Evolutionary conservation across 1,284 basidiomycete genomes (phyloP).

Genomic region (Leccinum pachyderme): DNA sequence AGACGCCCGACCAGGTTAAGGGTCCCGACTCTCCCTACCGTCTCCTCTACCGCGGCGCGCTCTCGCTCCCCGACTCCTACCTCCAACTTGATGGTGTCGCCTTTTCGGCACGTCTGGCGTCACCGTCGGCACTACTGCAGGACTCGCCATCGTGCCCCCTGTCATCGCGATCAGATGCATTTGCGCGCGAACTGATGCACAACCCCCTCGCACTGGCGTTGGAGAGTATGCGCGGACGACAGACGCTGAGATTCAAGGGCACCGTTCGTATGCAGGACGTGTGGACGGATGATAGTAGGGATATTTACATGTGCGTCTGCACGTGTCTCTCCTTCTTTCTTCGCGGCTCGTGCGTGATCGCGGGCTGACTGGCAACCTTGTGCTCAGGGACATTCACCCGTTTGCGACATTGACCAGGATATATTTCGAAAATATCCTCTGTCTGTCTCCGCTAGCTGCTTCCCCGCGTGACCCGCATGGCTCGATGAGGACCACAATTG

Average conservation of each 20-base stretch:
- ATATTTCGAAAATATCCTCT: constrained; percentile 71
- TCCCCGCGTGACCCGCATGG: constrained; percentile 18
- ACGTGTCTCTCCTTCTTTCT: background rate
- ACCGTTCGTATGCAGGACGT: constrained; percentile 51
- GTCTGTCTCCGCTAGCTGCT: constrained; percentile 44
- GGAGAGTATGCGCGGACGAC: constrained; percentile 78
- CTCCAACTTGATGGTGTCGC: constrained; percentile 70
- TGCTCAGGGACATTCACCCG: constrained; percentile 65
- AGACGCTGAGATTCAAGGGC: constrained; percentile 58
- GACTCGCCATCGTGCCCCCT: constrained; percentile 36
- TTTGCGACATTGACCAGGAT: constrained; percentile 56
- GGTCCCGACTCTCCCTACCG: constrained; percentile 35
- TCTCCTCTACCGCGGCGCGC: constrained; percentile 70
- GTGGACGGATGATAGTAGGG: constrained; percentile 58
- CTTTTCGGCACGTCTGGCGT: constrained; percentile 46
- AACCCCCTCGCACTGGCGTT: constrained; percentile 70
- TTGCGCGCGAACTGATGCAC: constrained; percentile 46
- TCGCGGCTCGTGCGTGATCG: too few species aligned
- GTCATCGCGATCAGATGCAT: constrained; percentile 26
- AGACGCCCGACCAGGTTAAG: constrained; percentile 3
- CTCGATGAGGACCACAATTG: constrained; percentile 39
- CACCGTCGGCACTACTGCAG: constrained; percentile 31
- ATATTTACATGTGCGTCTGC: constrained; percentile 59
- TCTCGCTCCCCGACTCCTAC: constrained; percentile 72
- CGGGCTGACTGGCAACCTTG: background rate